Conservation (phyloP, 2,329 filamentous ascomycete species). For the Chrysosporium keratinophilum region DNA sequence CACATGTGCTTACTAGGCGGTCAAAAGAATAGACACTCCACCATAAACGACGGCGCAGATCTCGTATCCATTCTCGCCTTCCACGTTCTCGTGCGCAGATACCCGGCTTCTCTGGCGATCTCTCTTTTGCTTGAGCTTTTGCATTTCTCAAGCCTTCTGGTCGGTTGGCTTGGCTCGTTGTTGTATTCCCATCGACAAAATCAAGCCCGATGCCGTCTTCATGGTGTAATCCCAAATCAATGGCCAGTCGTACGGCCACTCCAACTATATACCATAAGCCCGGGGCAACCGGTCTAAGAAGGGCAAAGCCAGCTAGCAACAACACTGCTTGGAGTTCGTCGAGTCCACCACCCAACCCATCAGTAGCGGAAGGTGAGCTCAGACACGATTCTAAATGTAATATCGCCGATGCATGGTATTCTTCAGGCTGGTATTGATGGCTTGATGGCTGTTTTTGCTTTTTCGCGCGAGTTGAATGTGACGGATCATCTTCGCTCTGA, state of each 20-base stretch:
- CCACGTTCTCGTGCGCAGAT: constrained; percentile 50
- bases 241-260: constrained; percentile 77
- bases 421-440: constrained; percentile 69
- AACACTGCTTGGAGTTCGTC: constrained; percentile 92
- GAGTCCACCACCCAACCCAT: constrained; percentile 72
- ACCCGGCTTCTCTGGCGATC: constrained; percentile 21
- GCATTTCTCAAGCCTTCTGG: constrained; percentile 12
- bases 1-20: constrained; percentile 86
- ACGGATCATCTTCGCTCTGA: constrained; percentile 6
- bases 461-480: constrained; percentile 22
- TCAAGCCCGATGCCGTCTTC: constrained; percentile 69
- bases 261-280: constrained; percentile 97
- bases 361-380: constrained; percentile 49
- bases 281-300: constrained; percentile 81
- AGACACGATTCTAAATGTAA: constrained; percentile 82
- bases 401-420: constrained; percentile 92
- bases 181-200: constrained; percentile 33
- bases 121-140: constrained; percentile 1
- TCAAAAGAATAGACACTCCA: constrained; percentile 97
- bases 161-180: constrained; percentile 11
- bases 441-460: constrained; percentile 46
- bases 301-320: constrained; percentile 78
- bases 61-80: constrained; percentile 70
- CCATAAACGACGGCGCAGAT: constrained; percentile 78
- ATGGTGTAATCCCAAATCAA: constrained; percentile 85